phyloP scores from a whole-genome alignment of 1,139 yeast species.

The Zygosaccharomyces sapae region DNA sequence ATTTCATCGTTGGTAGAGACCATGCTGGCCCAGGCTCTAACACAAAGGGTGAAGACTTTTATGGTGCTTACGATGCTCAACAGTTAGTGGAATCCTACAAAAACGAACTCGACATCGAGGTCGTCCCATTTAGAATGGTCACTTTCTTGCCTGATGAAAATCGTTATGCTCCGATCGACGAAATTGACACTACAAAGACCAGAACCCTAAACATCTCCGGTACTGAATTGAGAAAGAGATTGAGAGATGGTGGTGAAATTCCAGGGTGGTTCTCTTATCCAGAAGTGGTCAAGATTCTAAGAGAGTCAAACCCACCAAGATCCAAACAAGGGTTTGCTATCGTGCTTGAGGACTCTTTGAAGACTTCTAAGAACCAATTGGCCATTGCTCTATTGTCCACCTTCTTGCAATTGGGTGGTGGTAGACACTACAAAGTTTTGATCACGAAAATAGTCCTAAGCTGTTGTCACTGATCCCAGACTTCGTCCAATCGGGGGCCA shows the following conservation, averaged over 20 bases:
- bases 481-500: slow-evolving; percentile 84
- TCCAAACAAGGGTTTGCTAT: slow-evolving; percentile 78
- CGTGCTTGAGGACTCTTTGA: slow-evolving; percentile 41
- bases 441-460: slow-evolving; percentile 20
- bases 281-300: slow-evolving; percentile 84
- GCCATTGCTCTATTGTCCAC: slow-evolving; percentile 85
- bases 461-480: slow-evolving; percentile 54
- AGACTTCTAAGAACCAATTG: slow-evolving; percentile 47
- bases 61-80: slow-evolving; percentile 97
- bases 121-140: slow-evolving; percentile 96
- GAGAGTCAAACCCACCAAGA: slow-evolving; percentile 94
- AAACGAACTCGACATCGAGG: slow-evolving; percentile 80
- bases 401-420: slow-evolving; percentile 82
- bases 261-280: slow-evolving; percentile 98
- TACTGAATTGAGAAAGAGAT: slow-evolving; percentile 84
- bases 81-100: slow-evolving; percentile 71
- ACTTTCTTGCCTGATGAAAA: slow-evolving; percentile 94
- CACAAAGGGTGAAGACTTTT: slow-evolving; percentile 89
- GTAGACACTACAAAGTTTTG: slow-evolving; percentile 75
- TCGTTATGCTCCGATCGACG: slow-evolving; percentile 92
- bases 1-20: slow-evolving; percentile 95
- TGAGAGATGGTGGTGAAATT: slow-evolving; percentile 80
- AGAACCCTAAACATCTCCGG: slow-evolving; percentile 94
- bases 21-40: slow-evolving; percentile 97
- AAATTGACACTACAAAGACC: slow-evolving; percentile 67